Evolutionary conservation across 2,329 filamentous ascomycete species (phyloP).

Genomic region (Elsinoe necatrix): DNA sequence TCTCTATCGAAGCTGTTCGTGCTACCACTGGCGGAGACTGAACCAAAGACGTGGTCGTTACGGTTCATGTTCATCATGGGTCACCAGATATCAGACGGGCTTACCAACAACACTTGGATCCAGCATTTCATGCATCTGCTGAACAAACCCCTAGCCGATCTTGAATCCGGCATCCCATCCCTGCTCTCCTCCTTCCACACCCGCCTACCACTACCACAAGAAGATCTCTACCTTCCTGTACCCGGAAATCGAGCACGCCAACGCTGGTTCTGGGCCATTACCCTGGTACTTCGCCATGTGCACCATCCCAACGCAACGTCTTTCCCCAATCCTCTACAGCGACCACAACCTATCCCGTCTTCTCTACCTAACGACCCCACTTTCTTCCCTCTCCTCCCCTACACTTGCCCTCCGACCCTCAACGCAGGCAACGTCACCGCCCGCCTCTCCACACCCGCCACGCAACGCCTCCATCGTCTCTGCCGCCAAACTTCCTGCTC

Average conservation of each 20-base stretch:
- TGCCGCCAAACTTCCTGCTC: constrained; percentile 33
- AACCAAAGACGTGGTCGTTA: constrained; percentile 18
- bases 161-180: constrained; percentile 22
- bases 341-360: constrained; percentile 16
- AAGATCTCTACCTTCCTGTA: constrained; percentile 38
- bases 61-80: constrained; percentile 34
- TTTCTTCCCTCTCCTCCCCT: constrained; percentile 34
- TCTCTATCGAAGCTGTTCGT: constrained; percentile 35
- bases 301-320: constrained; percentile 32
- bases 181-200: constrained; percentile 22
- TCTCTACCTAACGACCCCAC: constrained; percentile 22
- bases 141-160: constrained; percentile 24
- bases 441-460: constrained; percentile 27
- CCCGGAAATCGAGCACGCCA: constrained; percentile 32
- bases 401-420: constrained; percentile 31
- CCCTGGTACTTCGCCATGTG: constrained; percentile 37
- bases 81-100: constrained; percentile 40
- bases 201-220: constrained; percentile 37
- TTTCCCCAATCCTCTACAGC: constrained; percentile 36
- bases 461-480: constrained; percentile 31
- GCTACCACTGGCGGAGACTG: constrained; percentile 25
- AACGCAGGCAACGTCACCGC: constrained; percentile 30
- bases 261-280: constrained; percentile 42
- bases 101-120: constrained; percentile 37
- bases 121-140: constrained; percentile 34